phyloP scores from a whole-genome alignment of 441 rosid genomes.

The Rhodomyrtus psidioides region DNA sequence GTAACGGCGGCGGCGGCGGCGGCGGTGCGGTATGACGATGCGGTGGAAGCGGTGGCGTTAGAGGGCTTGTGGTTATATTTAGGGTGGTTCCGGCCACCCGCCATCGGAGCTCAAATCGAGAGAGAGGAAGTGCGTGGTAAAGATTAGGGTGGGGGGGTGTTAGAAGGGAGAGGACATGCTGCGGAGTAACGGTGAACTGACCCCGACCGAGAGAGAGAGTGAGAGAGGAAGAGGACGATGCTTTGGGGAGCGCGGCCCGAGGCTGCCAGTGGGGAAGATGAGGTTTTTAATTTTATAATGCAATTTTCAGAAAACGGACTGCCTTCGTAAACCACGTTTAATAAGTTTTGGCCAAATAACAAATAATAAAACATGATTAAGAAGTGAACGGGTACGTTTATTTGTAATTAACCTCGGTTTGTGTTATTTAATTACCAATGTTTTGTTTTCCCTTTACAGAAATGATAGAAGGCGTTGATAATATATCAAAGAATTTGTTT shows the following conservation, averaged over 20 bases:
- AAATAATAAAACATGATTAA: too few species aligned
- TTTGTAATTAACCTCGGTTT: too few species aligned
- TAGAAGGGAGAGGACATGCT: too few species aligned
- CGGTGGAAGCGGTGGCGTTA: neutral
- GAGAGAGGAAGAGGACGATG: neutral
- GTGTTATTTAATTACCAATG: too few species aligned
- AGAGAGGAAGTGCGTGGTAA: neutral
- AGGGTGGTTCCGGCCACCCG: neutral
- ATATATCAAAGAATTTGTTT: too few species aligned
- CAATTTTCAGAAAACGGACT: neutral
- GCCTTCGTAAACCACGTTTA: neutral
- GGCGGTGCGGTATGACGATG: neutral
- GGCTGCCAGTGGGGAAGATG: neutral
- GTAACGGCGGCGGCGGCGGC: neutral
- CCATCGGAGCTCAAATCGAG: neutral
- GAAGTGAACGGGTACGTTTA: too few species aligned
- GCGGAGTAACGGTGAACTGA: too few species aligned
- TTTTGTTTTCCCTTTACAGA: too few species aligned
- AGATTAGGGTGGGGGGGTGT: too few species aligned
- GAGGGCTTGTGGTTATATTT: neutral
- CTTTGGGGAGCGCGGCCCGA: neutral
- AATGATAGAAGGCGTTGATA: too few species aligned
- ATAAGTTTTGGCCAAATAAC: too few species aligned
- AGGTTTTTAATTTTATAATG: neutral
- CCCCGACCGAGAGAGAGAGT: neutral